Evolutionary conservation across 768 basidiomycete species (phyloP), one percentile per base, ranked within the genome.

Genomic region (Boletus bicolor): DNA sequence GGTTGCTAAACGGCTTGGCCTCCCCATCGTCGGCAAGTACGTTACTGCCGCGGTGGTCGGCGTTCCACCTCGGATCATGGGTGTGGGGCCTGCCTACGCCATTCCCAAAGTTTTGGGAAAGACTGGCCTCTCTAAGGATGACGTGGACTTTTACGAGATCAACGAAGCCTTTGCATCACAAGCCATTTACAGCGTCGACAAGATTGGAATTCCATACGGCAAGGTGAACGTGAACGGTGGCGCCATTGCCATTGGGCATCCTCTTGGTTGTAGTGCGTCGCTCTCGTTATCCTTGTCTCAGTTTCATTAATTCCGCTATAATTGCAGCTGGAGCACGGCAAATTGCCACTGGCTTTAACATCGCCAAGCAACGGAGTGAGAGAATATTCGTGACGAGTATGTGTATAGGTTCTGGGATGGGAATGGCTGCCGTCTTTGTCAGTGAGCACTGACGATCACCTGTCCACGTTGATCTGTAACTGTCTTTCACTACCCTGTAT

Each of bases 331-430:
- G 93, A 62, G 86, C 92, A 10, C 78, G 93, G 21, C 94, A 95
- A 74, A 79, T 96, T 54, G 91, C 89, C 0, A 96, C 93, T 8
- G 93, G 87, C 12, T 72, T 91, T 59, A 85, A 81, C 66, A 85
- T 92, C 47, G 87, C 89, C 11, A 93, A 85, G 77, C 83, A 91
- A 70, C 86, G 83, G 45, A 81, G 80, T 15, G 78, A 79, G 24
- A 87, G 86, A 68, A 75, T 96, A 59, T 93, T 96, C 61, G 86
- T 89, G 34, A 94, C 91, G 2, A 87, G 84, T 61, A 96, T 96
- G 93, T 95, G 93, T 68, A 86, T 93, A 65, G 92, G 91, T 7
- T 83, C 82, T 14, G 91, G 92, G 24, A 93, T 93, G 89, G 90
- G 91, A 37, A 92, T 93, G 89, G 91, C 91, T 34, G 89, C 84